A percentile compares a stretch with the other conserved stretches of the same genome.
These are phyloP conservation scores for Angomonas deanei DNA, from an alignment of 208 protist genomes.

Conservation along the genomic window DNA sequence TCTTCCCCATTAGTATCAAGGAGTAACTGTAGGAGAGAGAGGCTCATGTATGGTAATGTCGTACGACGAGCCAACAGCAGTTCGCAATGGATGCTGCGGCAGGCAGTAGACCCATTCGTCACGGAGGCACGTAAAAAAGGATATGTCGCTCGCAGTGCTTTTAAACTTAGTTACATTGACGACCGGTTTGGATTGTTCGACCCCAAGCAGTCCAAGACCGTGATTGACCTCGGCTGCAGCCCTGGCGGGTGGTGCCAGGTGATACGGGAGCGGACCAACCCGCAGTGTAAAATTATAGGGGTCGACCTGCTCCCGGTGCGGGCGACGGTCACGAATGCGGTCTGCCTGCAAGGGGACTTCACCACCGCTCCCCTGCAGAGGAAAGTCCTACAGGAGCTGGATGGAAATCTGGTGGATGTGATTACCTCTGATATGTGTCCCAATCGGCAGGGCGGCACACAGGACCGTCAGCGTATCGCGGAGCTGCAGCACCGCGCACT, in stretches of 20 bases:
- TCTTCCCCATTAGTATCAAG: background rate
- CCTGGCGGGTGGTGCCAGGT: slow-evolving; percentile 86
- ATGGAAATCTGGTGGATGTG: slow-evolving; percentile 34
- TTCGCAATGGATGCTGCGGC: slow-evolving; percentile 54
- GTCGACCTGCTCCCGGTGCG: slow-evolving; percentile 58
- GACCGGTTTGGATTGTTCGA: slow-evolving; percentile 62
- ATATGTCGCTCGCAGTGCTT: slow-evolving; percentile 79
- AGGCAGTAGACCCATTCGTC: slow-evolving; percentile 62
- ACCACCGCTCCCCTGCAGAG: slow-evolving; percentile 29
- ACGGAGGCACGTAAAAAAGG: slow-evolving; percentile 47
- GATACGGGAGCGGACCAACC: slow-evolving; percentile 53
- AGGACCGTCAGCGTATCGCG: slow-evolving; percentile 65
- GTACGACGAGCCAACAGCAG: slow-evolving; percentile 6
- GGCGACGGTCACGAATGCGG: slow-evolving; percentile 44
- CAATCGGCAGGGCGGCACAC: slow-evolving; percentile 57
- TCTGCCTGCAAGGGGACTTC: slow-evolving; percentile 77
- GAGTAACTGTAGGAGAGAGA: too few species aligned
- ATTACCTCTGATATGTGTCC: slow-evolving; percentile 86
- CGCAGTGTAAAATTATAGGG: slow-evolving; percentile 62
- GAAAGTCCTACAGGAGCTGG: slow-evolving; percentile 27
- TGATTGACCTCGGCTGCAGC: slow-evolving; percentile 78
- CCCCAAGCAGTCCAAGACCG: slow-evolving; percentile 29
- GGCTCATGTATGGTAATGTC: too few species aligned
- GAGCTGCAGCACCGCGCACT: slow-evolving; percentile 45
- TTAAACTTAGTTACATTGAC: slow-evolving; percentile 69